These are phyloP conservation scores for Tolypocladium album DNA, from an alignment of 2,329 filamentous ascomycete genomes.

Conservation along the genomic window DNA sequence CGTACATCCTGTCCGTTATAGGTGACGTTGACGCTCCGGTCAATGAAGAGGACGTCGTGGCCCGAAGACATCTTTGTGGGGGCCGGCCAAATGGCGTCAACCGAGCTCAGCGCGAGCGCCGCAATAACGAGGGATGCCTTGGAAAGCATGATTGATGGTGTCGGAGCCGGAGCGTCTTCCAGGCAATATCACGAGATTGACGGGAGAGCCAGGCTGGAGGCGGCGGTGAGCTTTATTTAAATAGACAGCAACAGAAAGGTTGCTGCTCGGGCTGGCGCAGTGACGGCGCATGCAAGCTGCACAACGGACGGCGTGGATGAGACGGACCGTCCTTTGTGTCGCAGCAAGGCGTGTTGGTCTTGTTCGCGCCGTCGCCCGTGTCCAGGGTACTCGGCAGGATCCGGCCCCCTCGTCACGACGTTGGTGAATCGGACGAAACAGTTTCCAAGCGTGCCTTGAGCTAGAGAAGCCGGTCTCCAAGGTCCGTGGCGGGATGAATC, in stretches of 20 bases:
- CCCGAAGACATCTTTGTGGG: constrained; percentile 41
- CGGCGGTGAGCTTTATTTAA: background rate
- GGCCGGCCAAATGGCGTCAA: constrained; percentile 46
- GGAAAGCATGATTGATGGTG: background rate
- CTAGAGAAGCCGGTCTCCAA: background rate
- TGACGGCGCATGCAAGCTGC: background rate
- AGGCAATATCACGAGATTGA: background rate
- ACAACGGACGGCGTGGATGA: background rate
- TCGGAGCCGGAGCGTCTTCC: background rate
- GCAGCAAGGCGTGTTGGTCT: background rate
- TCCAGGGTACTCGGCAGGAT: background rate
- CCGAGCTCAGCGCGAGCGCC: constrained; percentile 28
- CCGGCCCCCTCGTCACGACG: background rate
- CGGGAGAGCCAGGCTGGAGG: background rate
- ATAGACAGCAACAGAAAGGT: background rate
- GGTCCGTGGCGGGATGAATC: background rate
- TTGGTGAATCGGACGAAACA: background rate
- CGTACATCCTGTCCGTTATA: constrained; percentile 38
- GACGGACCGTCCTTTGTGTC: background rate
- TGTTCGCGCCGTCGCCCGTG: background rate
- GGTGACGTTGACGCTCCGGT: constrained; percentile 38
- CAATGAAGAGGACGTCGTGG: constrained; percentile 41
- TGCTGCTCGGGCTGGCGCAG: background rate
- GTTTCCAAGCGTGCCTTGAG: background rate
- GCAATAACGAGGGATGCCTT: constrained; percentile 20